These are phyloP conservation scores for Microsporum audouinii DNA, from an alignment of 2,329 filamentous ascomycete genomes.

Conservation along the genomic window DNA sequence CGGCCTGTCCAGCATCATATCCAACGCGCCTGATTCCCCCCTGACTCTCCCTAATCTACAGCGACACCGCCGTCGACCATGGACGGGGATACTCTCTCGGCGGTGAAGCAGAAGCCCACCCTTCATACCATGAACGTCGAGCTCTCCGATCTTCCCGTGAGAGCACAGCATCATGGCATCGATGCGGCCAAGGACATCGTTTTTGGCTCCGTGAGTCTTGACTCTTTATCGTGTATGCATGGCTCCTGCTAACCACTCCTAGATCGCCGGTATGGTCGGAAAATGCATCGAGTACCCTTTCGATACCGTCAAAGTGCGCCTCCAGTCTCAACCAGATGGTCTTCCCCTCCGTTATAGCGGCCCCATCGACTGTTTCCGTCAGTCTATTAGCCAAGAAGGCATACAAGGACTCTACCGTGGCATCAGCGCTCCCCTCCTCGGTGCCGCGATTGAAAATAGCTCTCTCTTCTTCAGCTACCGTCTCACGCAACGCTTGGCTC, in stretches of 20 bases:
- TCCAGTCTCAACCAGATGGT: constrained; percentile 87
- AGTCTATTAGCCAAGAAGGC: constrained; percentile 72
- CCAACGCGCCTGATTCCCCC: neutral
- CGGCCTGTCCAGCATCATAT: neutral
- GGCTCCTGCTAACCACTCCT: constrained; percentile 2
- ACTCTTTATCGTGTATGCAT: neutral
- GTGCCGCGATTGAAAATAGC: constrained; percentile 84
- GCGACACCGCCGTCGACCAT: constrained; percentile 1
- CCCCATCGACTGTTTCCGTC: constrained; percentile 83
- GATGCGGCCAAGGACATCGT: constrained; percentile 76
- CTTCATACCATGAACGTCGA: constrained; percentile 32
- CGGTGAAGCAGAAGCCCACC: constrained; percentile 18
- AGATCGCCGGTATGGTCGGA: constrained; percentile 74
- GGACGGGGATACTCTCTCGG: constrained; percentile 21
- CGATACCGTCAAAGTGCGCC: constrained; percentile 92
- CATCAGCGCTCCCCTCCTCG: constrained; percentile 79
- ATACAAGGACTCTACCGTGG: constrained; percentile 75
- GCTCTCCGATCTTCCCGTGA: constrained; percentile 25
- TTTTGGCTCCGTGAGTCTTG: constrained; percentile 64
- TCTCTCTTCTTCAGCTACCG: constrained; percentile 88
- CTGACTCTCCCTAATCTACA: neutral
- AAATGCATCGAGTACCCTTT: constrained; percentile 99
- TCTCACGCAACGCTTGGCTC: constrained; percentile 50
- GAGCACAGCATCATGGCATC: constrained; percentile 36
- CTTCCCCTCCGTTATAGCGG: constrained; percentile 72